Evolutionary conservation across 2,329 filamentous ascomycete genomes (phyloP), one percentile per base, ranked within the genome.

Genomic region (Calonectria montana): DNA sequence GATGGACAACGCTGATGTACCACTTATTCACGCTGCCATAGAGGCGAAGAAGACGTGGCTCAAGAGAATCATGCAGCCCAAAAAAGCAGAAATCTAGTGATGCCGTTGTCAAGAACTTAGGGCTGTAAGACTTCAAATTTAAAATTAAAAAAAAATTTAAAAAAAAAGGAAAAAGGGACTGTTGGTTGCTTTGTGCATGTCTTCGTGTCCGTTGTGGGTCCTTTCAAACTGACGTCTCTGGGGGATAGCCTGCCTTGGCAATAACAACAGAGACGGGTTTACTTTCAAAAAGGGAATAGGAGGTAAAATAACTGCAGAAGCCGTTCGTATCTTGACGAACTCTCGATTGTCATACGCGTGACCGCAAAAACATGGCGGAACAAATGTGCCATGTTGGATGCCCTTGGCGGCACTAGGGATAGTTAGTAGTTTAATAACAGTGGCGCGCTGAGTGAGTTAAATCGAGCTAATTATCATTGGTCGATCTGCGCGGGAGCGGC

Each of bases 381-480:
- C 27, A n/a, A 50, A 4, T 21, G 53, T 62, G 29, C 9, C 18
- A 31, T 27, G 15, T 35, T 47, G 21, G 16, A 15, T 6, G 25
- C 23, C 16, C 25, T 55, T 25, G 35, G 27, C 35, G 18, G 43
- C 25, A 37, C 50, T 59, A 62, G 59, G 35, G 41, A 25, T 31
- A 35, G 48, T 25, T 25, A 37, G 25, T 55, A 47, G 37, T 37
- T 25, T 23, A 25, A 39, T 13, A 7, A 29, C 65, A 23, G n/a
- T 67, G 62, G 29, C 63, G 50, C 65, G 23, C 16, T 67, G 62
- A 53, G 67, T 55, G 71, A 73, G 71, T 39, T 65, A 68, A 45
- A 71, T 73, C 37, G 71, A 71, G 71, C 50, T 71, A 69, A 62
- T 73, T 73, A 45, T 65, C 43, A 73, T 71, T 73, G 71, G 68